Conservation (phyloP, 106 monocot genomes). For the Xerophyta viscosa region DNA sequence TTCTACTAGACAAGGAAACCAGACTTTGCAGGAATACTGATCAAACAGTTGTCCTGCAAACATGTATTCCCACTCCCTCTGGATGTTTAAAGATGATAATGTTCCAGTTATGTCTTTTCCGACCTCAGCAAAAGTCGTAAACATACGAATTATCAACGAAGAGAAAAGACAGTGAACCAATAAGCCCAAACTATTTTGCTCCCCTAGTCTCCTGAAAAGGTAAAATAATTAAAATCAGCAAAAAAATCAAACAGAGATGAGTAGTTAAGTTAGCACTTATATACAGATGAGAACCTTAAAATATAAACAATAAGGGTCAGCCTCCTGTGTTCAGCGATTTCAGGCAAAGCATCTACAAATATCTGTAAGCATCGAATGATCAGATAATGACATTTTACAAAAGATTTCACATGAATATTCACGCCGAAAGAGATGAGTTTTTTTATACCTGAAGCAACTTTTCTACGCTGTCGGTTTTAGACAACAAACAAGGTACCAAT, state of each 20-base stretch:
- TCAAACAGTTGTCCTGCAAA: constrained; percentile 52
- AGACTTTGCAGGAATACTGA: constrained; percentile 71
- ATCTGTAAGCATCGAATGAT: constrained; percentile 63
- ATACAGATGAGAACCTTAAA: constrained; percentile 28
- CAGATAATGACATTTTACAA: too few species aligned
- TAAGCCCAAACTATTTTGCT: constrained; percentile 47
- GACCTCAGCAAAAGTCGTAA: constrained; percentile 12
- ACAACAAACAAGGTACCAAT: constrained; percentile 75
- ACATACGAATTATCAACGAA: constrained; percentile 28
- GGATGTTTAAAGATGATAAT: constrained; percentile 1
- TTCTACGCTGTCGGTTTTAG: constrained; percentile 47
- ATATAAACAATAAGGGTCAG: constrained; percentile 71
- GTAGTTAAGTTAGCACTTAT: constrained; percentile 5
- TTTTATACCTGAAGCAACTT: constrained; percentile 6
- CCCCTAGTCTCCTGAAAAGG: constrained; percentile 70
- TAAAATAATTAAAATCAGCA: constrained; percentile 2
- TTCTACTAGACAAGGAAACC: constrained; percentile 69
- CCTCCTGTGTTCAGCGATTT: constrained; percentile 49
- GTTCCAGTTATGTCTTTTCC: constrained; percentile 6
- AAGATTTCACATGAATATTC: too few species aligned
- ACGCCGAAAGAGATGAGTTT: too few species aligned
- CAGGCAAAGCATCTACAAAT: constrained; percentile 69
- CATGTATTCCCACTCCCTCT: constrained; percentile 59
- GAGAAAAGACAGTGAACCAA: constrained; percentile 49
- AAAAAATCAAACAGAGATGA: background rate